Base-by-base conservation (phyloP, 345 rosid genomes). In the Aquilaria sinensis region DNA sequence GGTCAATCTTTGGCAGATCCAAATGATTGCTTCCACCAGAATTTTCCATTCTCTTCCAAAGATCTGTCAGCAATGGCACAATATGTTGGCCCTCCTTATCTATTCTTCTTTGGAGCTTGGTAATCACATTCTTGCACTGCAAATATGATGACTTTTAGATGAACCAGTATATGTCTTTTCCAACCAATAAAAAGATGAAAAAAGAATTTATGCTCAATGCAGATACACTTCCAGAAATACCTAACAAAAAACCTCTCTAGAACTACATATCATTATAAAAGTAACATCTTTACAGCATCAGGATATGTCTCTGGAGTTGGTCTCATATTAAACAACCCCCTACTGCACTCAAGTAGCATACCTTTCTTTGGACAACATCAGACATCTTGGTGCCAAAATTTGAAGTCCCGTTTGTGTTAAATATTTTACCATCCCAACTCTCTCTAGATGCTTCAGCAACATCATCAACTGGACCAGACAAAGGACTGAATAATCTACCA, bases 51-150 rank as follows among this genome's bases (percentile, higher is more conserved):
- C 82, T 84, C 77, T 79, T 95, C 99, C 99, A 95, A 64, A 95
- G 68, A 74, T 81, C 84, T 7, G 96, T 83, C 67, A 95, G 78
- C 74, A 91, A 83, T 50, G 99, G 99, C 58, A 91, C 89, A 72
- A 95, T 89, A 60, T 89, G 92, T 71, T 83, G 92, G 57, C 99
- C 99, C 80, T 95, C 98, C 77, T 91, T 95, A 55, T 79, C 91
- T 29, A 95, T 79, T 75, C 90, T 87, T 73, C 90, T 84, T 68
- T 87, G 96, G 57, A 95, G 87, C 87, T 95, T 95, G 88, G 83
- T 79, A 30, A 87, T 67, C 53, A 87, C 99, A 71, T 77, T 89
- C 79, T 91, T 95, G 78, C 93, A 91, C 99, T 95, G 85, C 73
- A 70, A 34, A 74, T 13, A 71, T 23, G 55, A 70, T 23, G 67